Evolutionary conservation across 2,329 filamentous ascomycete genomes (phyloP).

Genomic region (Gremmenia infestans): DNA sequence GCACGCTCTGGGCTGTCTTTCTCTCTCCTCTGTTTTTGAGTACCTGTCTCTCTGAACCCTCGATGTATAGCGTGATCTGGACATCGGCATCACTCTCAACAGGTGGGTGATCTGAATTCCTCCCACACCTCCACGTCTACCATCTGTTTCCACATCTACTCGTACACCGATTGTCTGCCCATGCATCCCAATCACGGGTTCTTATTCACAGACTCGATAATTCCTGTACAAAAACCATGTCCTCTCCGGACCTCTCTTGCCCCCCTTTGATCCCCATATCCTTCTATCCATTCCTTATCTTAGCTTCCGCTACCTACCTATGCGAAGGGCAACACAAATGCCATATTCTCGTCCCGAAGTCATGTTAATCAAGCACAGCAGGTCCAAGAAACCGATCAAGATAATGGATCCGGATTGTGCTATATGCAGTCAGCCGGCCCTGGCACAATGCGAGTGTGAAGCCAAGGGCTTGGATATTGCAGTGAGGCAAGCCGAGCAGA

Average conservation of each 20-base stretch:
- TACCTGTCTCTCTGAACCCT: not conserved
- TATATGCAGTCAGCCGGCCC: conserved; percentile 58
- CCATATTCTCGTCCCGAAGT: conserved; percentile 22
- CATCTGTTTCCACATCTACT: conserved; percentile 9
- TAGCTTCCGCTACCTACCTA: not conserved
- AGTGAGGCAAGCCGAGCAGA: conserved; percentile 56
- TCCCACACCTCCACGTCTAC: conserved; percentile 1
- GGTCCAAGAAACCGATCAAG: conserved; percentile 38
- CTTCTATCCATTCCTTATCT: not conserved
- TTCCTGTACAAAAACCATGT: conserved; percentile 10
- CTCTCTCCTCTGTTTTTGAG: not conserved
- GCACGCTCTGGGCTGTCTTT: not conserved
- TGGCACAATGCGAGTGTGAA: conserved; percentile 59
- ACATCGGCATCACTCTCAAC: conserved; percentile 5
- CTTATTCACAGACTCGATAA: not conserved
- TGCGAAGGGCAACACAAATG: conserved; percentile 7
- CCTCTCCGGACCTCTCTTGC: conserved; percentile 12
- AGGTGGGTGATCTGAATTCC: conserved; percentile 19
- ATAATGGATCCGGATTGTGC: conserved; percentile 68
- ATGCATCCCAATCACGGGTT: conserved; percentile 19
- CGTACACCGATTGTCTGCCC: conserved; percentile 9
- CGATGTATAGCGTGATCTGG: conserved; percentile 20
- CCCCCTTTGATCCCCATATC: conserved; percentile 1
- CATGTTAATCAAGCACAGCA: conserved; percentile 29
- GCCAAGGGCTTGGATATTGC: conserved; percentile 59